phyloP scores from a whole-genome alignment of 805 yeast species.

The Kurtzmaniella cleridarum region DNA sequence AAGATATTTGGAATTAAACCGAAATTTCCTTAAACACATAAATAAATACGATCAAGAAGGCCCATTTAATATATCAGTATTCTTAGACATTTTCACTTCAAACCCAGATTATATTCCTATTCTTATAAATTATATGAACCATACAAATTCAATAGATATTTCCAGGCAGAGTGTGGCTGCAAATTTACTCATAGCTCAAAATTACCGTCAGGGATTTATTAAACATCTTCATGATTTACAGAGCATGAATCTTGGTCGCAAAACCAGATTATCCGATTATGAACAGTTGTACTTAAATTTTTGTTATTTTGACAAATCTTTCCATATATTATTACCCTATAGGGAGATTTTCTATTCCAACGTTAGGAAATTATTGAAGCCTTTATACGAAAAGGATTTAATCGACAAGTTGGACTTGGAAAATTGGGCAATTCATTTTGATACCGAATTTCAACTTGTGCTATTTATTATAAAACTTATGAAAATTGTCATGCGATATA shows the following conservation, averaged over 20 bases:
- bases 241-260: background rate
- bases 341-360: conserved; percentile 2
- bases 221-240: background rate
- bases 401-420: background rate
- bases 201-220: conserved; percentile 11
- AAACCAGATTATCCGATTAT: background rate
- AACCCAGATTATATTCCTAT: conserved; percentile 13
- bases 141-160: conserved; percentile 2
- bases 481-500: no score
- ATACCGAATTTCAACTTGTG: background rate
- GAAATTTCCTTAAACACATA: background rate
- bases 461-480: no score
- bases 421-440: no score
- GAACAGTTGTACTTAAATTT: conserved; percentile 14
- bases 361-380: background rate
- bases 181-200: conserved; percentile 12
- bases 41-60: conserved; percentile 3
- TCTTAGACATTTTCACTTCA: conserved; percentile 7
- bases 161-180: conserved; percentile 6
- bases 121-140: conserved; percentile 3
- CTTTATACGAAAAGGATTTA: background rate
- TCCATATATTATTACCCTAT: conserved; percentile 6
- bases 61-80: conserved; percentile 6
- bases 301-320: conserved; percentile 13
- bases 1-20: no score